Evolutionary conservation across 169 alveolate species (phyloP).

Genomic region (Plasmodium cynomolgi): DNA sequence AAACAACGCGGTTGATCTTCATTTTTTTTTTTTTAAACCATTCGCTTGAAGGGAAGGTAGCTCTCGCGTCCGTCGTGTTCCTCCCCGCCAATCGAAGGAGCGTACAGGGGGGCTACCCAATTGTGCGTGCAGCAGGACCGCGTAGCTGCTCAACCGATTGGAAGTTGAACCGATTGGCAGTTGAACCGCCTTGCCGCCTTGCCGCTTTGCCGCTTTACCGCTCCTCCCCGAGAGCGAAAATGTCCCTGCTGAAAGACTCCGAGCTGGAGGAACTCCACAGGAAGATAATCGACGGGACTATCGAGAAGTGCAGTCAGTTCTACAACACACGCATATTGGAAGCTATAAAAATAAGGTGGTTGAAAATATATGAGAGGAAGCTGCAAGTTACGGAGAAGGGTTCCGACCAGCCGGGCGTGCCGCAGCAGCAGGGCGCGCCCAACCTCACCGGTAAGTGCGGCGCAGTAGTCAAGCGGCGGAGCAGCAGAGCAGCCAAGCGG

Average conservation of each 20-base stretch:
- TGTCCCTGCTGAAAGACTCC: conserved; percentile 46
- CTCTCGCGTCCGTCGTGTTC: not conserved
- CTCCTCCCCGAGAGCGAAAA: not conserved
- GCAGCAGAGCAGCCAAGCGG: too few species aligned
- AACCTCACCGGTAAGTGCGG: not conserved
- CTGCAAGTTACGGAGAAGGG: not conserved
- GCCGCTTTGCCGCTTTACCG: too few species aligned
- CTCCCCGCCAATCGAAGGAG: not conserved
- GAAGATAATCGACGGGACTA: conserved; percentile 49
- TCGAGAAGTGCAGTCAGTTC: conserved; percentile 51
- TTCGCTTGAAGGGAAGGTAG: not conserved
- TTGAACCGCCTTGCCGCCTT: not conserved
- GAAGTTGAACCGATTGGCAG: not conserved
- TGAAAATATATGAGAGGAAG: conserved; percentile 45
- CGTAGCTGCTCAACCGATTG: not conserved
- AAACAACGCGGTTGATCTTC: not conserved
- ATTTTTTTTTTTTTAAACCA: not conserved
- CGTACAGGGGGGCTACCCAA: not conserved
- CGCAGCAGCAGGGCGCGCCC: not conserved
- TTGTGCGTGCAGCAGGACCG: not conserved
- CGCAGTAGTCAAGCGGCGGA: not conserved
- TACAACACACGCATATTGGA: conserved; percentile 49
- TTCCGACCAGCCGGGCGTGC: not conserved
- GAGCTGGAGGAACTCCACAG: conserved; percentile 51
- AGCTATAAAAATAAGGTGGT: conserved; percentile 55